Base-by-base conservation (phyloP, 2,329 filamentous ascomycete genomes). In the Cladophialophora bantiana region DNA sequence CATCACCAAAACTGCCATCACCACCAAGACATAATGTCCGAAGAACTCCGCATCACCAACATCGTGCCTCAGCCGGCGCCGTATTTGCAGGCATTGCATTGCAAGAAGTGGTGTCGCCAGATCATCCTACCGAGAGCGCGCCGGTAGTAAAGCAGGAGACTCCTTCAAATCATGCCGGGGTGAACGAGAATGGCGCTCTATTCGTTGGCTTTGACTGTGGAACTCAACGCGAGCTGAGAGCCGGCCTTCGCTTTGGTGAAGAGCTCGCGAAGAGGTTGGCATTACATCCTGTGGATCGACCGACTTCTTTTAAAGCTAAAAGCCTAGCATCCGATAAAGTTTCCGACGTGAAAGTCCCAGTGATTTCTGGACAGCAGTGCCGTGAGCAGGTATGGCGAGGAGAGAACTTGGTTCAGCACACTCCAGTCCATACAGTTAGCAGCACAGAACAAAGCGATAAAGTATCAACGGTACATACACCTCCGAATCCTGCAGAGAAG, bases 241-340 rank as follows among this genome's bases (percentile, higher is more conserved):
- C 77, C 54, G 79, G 78, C 34, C 72, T 82, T 53, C 73, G 77
- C 9, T 77, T 83, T 68, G 81, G 78, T 7, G 79, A 82, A 67
- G 75, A 79, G 63, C 74, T 82, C 60, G 80, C 78, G 10, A 80
- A 76, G 68, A 74, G 75, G 53, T 76, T 76, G 53, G 72, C 66
- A 15, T 48, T 48, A 18, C 42, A 34, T 50, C 40, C 59, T 4
- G 35, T 36, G 20, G 70, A 60, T 66, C 6, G 62, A 68, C n/a
- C 64, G 32, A 42, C 55, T 31, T 52, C 62, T 13, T 38, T 35
- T 48, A 48, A 34, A 32, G 32, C 40, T 61, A 62, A 55, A 32
- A 35, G 53, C 32, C 32, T 7, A 31, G 26, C 52, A 32, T 31
- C 53, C 10, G 9, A 13, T 20, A 38, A 31, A 20, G 15, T 31